phyloP scores from a whole-genome alignment of 768 basidiomycete species.

The Tricholomella constricta region DNA sequence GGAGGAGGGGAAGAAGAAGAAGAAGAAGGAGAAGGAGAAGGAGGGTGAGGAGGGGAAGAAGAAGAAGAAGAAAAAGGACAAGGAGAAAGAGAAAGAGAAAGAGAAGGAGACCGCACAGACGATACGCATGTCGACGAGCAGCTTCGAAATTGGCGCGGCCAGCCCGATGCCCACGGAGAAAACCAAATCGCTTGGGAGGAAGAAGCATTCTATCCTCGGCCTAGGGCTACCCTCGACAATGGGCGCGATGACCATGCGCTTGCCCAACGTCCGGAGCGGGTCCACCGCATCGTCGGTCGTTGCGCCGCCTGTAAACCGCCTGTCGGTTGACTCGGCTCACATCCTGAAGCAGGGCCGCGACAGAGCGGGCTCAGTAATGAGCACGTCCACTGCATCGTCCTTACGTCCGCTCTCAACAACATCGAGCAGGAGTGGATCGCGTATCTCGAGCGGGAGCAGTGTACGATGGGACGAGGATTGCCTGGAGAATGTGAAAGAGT shows the following conservation, averaged over 20 bases:
- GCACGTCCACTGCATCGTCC: slow-evolving; percentile 38
- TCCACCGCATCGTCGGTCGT: slow-evolving; percentile 33
- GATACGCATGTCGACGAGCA: slow-evolving; percentile 55
- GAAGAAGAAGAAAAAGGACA: slow-evolving; percentile 26
- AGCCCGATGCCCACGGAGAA: slow-evolving; percentile 36
- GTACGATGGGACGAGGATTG: slow-evolving; percentile 55
- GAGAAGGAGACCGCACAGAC: slow-evolving; percentile 31
- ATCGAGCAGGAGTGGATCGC: slow-evolving; percentile 29
- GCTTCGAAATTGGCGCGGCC: slow-evolving; percentile 68
- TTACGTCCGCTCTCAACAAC: slow-evolving; percentile 45
- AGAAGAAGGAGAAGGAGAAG: slow-evolving; percentile 19
- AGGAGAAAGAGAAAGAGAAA: slow-evolving; percentile 40
- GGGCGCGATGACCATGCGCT: slow-evolving; percentile 34
- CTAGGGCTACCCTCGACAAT: slow-evolving; percentile 61
- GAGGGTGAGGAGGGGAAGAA: slow-evolving; percentile 6
- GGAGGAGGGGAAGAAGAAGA: slow-evolving; percentile 35
- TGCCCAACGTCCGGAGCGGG: slow-evolving; percentile 42
- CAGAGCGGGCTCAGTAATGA: slow-evolving; percentile 38
- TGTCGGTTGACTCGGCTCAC: slow-evolving; percentile 38
- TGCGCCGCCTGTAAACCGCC: slow-evolving; percentile 23
- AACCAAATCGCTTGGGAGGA: slow-evolving; percentile 47
- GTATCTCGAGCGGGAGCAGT: slow-evolving; percentile 41
- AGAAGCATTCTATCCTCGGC: slow-evolving; percentile 65
- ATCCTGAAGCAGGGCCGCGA: slow-evolving; percentile 22
- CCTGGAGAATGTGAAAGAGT: slow-evolving; percentile 45